Percentiles rank a stretch among this genome's conserved stretches.
Evolutionary conservation across 208 protist genomes (phyloP).

Genomic region (Trypanosoma scelopori): DNA sequence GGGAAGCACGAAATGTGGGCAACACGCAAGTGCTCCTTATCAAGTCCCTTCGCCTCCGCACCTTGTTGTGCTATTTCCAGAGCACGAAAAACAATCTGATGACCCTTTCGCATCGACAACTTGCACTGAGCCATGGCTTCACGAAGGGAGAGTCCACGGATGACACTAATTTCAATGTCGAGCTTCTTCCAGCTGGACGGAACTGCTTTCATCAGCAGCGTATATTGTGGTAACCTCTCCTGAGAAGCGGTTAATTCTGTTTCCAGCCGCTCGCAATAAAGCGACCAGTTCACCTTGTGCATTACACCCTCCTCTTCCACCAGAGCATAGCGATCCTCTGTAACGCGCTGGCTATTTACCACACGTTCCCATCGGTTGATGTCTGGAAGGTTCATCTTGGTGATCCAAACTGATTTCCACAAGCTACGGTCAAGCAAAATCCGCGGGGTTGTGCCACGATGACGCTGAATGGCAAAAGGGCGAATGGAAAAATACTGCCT

Average conservation of each 20-base stretch:
- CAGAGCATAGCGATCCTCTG: conserved; percentile 82
- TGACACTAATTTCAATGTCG: conserved; percentile 83
- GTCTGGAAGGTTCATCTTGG: conserved; percentile 75
- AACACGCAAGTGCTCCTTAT: conserved; percentile 87
- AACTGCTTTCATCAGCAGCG: conserved; percentile 80
- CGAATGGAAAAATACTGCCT: conserved; percentile 73
- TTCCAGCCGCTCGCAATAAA: conserved; percentile 88
- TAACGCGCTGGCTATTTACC: conserved; percentile 88
- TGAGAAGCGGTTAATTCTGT: conserved; percentile 81
- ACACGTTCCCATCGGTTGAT: conserved; percentile 88
- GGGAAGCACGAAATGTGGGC: conserved; percentile 81
- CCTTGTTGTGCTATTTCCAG: conserved; percentile 87
- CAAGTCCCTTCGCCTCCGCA: conserved; percentile 83
- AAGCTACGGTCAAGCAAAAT: conserved; percentile 85
- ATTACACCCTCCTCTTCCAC: conserved; percentile 88
- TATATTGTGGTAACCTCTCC: conserved; percentile 85
- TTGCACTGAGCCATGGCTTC: conserved; percentile 92
- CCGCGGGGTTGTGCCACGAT: conserved; percentile 67
- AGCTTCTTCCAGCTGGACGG: conserved; percentile 91
- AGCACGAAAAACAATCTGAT: conserved; percentile 82
- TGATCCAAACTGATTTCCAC: conserved; percentile 70
- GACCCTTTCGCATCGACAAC: conserved; percentile 82
- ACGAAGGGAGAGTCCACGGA: conserved; percentile 85
- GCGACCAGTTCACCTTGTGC: conserved; percentile 88
- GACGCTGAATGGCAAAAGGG: conserved; percentile 77